These are phyloP conservation scores for Hypseocharis bilobata DNA, from an alignment of 441 rosid species.

Conservation along the genomic window DNA sequence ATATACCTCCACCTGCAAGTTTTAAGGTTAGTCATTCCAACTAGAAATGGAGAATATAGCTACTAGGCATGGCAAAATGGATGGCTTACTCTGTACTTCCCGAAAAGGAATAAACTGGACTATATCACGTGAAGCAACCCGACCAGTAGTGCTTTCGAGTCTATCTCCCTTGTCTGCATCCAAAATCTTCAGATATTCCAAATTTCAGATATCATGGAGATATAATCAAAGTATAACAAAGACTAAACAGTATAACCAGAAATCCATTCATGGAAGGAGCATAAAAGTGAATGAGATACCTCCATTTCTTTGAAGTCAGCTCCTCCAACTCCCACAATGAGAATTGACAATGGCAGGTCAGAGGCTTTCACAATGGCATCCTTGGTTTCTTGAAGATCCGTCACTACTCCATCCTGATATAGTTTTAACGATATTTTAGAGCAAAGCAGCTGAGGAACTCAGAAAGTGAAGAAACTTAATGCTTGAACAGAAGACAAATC, in stretches of 20 bases:
- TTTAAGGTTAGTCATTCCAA: not conserved
- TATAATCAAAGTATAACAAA: not conserved
- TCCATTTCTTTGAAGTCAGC: constrained; percentile 96
- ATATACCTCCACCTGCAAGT: constrained; percentile 55
- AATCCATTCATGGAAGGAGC: not conserved
- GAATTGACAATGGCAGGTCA: constrained; percentile 77
- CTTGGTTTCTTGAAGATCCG: constrained; percentile 89
- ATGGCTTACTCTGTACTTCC: constrained; percentile 61
- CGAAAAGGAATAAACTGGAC: constrained; percentile 78
- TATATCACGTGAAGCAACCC: constrained; percentile 78
- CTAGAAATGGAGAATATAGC: not conserved
- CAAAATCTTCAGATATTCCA: constrained; percentile 44
- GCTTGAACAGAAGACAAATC: too few species aligned
- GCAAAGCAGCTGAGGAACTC: constrained; percentile 2
- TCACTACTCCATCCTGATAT: constrained; percentile 75
- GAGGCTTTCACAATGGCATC: constrained; percentile 85
- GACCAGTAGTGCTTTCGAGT: constrained; percentile 69
- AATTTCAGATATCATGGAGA: not conserved
- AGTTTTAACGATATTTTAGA: constrained; percentile 10
- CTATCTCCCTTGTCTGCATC: constrained; percentile 85
- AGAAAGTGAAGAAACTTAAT: not conserved
- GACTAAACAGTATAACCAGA: not conserved
- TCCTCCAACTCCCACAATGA: constrained; percentile 89
- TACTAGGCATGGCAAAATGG: not conserved
- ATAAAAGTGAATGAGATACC: constrained; percentile 31